Conservation (phyloP, 169 alveolate genomes). For the Cryptosporidium meleagridis region DNA sequence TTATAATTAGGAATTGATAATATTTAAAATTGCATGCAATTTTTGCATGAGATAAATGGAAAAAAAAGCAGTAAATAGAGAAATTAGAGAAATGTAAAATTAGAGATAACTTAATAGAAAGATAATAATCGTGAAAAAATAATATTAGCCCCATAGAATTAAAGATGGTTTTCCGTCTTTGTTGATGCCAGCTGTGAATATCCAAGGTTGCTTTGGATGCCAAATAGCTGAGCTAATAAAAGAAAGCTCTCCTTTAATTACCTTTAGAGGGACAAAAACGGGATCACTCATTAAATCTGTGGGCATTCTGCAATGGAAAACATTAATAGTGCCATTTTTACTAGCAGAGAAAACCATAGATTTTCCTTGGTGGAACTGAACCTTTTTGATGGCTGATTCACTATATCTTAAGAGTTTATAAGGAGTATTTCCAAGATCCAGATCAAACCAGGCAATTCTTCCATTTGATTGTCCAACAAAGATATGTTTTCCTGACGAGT, state of each 20-base stretch:
- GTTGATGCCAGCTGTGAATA: constrained; percentile 27
- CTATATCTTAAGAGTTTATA: constrained; percentile 87
- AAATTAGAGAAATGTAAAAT: background rate
- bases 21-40: background rate
- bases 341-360: constrained; percentile 86
- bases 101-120: background rate
- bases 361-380: constrained; percentile 80
- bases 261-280: constrained; percentile 87
- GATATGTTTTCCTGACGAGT: constrained; percentile 88
- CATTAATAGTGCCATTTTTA: constrained; percentile 84
- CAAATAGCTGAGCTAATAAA: constrained; percentile 81
- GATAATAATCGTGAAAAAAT: background rate
- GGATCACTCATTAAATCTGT: constrained; percentile 85
- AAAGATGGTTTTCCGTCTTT: constrained; percentile 31
- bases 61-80: background rate
- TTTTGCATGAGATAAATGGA: background rate
- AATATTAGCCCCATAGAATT: constrained; percentile 31
- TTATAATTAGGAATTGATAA: background rate
- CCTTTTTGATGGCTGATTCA: constrained; percentile 84
- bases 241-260: constrained; percentile 81
- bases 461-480: constrained; percentile 89
- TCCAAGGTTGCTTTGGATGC: constrained; percentile 91
- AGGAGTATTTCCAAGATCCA: constrained; percentile 87
- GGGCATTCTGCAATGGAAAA: constrained; percentile 88
- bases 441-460: constrained; percentile 89